Evolutionary conservation across 2,329 filamentous ascomycete species (phyloP), one percentile per base, ranked within the genome.

Genomic region (Colletotrichum eremochloae): DNA sequence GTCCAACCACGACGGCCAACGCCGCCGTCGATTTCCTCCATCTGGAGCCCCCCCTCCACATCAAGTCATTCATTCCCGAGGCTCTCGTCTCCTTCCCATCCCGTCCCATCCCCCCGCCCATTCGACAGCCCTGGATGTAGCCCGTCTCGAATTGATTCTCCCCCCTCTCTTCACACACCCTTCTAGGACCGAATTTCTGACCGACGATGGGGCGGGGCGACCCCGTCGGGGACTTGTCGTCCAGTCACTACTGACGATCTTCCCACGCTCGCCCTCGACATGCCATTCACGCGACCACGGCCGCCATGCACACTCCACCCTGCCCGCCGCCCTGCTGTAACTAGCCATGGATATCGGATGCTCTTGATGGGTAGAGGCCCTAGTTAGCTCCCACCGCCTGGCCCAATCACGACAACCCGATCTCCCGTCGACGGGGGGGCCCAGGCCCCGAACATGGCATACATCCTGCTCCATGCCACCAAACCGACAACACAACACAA

Each of bases 221-320:
- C 31, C 65, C 58, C n/a, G 5, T 64, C 52, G 52, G 58, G 31
- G 40, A 46, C 58, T 36, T 64, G 46, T 68, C 68, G 58, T 58
- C 71, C 71, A 71, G 63, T 72, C 68, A 18, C 52, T 61, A 18
- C 61, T 42, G 71, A 71, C 63, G 63, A 71, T 71, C 53, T 15
- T 50, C 38, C 58, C 58, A 63, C 52, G 57, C 33, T 61, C 70
- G 55, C 52, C 55, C 50, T 48, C 40, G 52, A 65, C 63, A 63
- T 65, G 15, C 57, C 62, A 63, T 71, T 74, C 73, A 73, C 66
- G 67, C 68, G 63, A 61, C 60, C 68, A 72, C 60, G 55, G 53
- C 63, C 68, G 46, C 68, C 62, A 63, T 64, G 71, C 71, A 64
- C 46, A 60, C 33, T 48, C 58, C 67, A 71, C 67, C 63, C 67